Percentiles rank a stretch among this genome's conserved stretches.
Evolutionary conservation across 2,329 filamentous ascomycete genomes (phyloP).

Genomic region (Clarireedia paspali): DNA sequence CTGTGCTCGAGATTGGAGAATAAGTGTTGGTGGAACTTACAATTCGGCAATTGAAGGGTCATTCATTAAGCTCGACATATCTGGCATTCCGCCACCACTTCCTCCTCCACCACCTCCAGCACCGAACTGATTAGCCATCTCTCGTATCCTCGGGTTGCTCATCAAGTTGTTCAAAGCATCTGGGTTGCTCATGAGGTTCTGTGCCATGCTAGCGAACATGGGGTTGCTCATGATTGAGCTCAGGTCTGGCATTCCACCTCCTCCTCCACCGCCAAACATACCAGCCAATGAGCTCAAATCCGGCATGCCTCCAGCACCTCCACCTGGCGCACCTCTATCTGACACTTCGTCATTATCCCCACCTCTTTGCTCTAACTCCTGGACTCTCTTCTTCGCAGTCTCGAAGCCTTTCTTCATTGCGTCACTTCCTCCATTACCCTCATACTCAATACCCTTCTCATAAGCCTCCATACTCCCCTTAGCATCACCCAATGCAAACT

Average conservation of each 20-base stretch:
- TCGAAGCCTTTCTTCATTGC: slow-evolving; percentile 97
- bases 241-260: slow-evolving; percentile 82
- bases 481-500: slow-evolving; percentile 85
- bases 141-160: slow-evolving; percentile 81
- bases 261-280: slow-evolving; percentile 62
- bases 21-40: slow-evolving; percentile 48
- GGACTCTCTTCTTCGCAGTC: slow-evolving; percentile 81
- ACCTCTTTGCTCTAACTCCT: slow-evolving; percentile 58
- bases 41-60: slow-evolving; percentile 90
- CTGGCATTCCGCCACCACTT: slow-evolving; percentile 73
- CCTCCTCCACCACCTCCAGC: slow-evolving; percentile 43
- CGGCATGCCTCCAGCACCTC: slow-evolving; percentile 56
- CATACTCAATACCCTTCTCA: slow-evolving; percentile 81
- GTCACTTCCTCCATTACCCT: slow-evolving; percentile 89
- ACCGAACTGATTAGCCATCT: slow-evolving; percentile 79
- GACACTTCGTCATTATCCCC: slow-evolving; percentile 42
- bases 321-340: slow-evolving; percentile 40
- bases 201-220: slow-evolving; percentile 96
- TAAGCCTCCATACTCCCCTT: slow-evolving; percentile 94
- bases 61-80: slow-evolving; percentile 77
- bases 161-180: slow-evolving; percentile 87
- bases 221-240: slow-evolving; percentile 89
- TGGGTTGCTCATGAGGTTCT: slow-evolving; percentile 95
- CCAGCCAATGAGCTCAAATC: slow-evolving; percentile 63
- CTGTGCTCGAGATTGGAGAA: background rate